Percentiles rank a stretch among this genome's conserved stretches.
These are phyloP conservation scores for Camellia granthamiana DNA, from an alignment of 148 eudicot genomes.

Conservation along the genomic window DNA sequence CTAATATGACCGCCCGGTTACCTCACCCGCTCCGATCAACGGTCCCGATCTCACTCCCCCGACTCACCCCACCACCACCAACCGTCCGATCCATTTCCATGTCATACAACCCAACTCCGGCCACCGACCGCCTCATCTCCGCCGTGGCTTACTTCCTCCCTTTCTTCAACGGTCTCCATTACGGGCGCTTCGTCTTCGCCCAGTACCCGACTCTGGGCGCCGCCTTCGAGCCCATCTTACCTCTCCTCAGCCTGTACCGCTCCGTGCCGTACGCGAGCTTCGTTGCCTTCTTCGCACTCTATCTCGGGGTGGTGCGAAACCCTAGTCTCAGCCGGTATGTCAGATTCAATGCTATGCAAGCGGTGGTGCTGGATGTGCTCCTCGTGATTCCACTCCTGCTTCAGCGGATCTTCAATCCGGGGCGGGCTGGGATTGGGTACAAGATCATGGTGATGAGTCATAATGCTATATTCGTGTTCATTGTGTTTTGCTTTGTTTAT, in stretches of 20 bases:
- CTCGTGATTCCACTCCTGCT: constrained; percentile 63
- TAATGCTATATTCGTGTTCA: constrained; percentile 53
- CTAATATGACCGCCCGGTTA: neutral
- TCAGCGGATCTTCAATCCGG: constrained; percentile 58
- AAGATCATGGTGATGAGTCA: constrained; percentile 58
- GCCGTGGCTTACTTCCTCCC: constrained; percentile 74
- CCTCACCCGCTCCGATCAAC: constrained; percentile 35
- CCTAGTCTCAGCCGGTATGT: constrained; percentile 49
- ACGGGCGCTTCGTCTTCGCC: constrained; percentile 70
- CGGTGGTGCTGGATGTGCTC: constrained; percentile 69
- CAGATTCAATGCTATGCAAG: constrained; percentile 84
- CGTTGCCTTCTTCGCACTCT: constrained; percentile 68
- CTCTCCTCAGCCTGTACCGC: constrained; percentile 56
- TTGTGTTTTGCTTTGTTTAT: constrained; percentile 61
- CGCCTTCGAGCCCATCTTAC: constrained; percentile 58
- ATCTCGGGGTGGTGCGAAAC: constrained; percentile 70
- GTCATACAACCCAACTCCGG: constrained; percentile 53
- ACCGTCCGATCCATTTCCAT: constrained; percentile 14
- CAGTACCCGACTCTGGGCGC: constrained; percentile 54
- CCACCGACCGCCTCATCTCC: constrained; percentile 72
- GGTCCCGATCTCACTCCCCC: constrained; percentile 4
- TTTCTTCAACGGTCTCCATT: constrained; percentile 75
- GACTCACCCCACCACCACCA: constrained; percentile 15
- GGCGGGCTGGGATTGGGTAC: constrained; percentile 54
- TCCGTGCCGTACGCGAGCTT: constrained; percentile 70